A percentile compares a stretch with the other conserved stretches of the same genome.
These are phyloP conservation scores for Annona cherimola DNA, from an alignment of 164 flowering plant species.

Conservation along the genomic window DNA sequence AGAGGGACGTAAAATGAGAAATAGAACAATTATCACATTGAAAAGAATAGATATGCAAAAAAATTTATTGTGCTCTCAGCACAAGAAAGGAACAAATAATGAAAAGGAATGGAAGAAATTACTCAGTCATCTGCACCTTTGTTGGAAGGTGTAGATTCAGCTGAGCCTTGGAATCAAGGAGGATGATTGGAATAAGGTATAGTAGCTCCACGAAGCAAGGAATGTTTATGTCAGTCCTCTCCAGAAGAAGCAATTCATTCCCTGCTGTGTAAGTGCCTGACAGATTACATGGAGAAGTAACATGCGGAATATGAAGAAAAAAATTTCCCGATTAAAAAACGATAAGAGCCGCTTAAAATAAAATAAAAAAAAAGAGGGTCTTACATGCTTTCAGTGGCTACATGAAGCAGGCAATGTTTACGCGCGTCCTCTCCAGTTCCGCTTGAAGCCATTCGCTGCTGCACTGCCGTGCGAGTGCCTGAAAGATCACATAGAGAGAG, in stretches of 20 bases:
- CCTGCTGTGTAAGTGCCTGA: constrained; percentile 95
- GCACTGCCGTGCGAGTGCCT: constrained; percentile 94
- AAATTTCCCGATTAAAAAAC: neutral
- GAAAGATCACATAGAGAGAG: constrained; percentile 1
- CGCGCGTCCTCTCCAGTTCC: constrained; percentile 87
- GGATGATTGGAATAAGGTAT: constrained; percentile 59
- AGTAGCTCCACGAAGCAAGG: constrained; percentile 82
- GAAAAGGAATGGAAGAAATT: neutral
- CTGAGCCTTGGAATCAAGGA: constrained; percentile 51
- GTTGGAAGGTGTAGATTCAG: constrained; percentile 64
- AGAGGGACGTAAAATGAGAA: neutral
- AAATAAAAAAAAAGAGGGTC: too few species aligned
- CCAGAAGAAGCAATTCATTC: constrained; percentile 84
- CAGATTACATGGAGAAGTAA: constrained; percentile 2
- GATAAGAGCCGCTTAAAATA: neutral
- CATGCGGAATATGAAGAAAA: neutral
- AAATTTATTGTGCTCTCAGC: neutral
- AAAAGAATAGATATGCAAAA: neutral
- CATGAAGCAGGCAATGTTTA: constrained; percentile 85
- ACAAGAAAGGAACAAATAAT: neutral
- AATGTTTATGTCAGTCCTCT: constrained; percentile 83
- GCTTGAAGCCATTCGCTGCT: constrained; percentile 76
- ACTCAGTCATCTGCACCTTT: constrained; percentile 48
- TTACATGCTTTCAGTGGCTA: constrained; percentile 73
- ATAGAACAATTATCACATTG: neutral